Evolutionary conservation across 805 yeast species (phyloP), one percentile per base, ranked within the genome.

Genomic region (Yamadazyma ubonensis): DNA sequence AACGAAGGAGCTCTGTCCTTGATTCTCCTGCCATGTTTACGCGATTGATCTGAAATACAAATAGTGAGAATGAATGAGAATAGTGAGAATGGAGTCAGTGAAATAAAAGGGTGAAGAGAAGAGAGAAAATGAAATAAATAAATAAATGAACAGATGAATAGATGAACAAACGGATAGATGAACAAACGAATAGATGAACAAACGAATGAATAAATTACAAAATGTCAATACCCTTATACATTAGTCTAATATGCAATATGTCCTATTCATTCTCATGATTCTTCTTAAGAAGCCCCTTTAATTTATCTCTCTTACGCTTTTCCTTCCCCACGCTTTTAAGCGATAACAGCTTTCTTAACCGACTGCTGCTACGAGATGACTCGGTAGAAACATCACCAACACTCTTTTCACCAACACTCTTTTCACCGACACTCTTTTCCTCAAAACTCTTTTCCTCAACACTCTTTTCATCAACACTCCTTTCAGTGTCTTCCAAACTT

Each of bases 1-100:
- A 93, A 40, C 73, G 75, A 41, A 93, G 64, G 12, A 93, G 73
- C 52, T 88, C 96, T 31, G 82, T 78, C 52, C 98, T 78, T 6
- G 96, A 86, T 53, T 86, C 95, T 4, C 86, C 86, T 16, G 29
- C 33, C 43, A 40, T 40, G 34, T 28, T 22, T 36, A n/a, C n/a
- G n/a, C n/a, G n/a, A n/a, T n/a, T n/a, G n/a, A n/a, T n/a, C n/a
- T n/a, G n/a, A n/a, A n/a, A n/a, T n/a, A n/a, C n/a, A n/a, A n/a
- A n/a, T n/a, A n/a, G n/a, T n/a, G n/a, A n/a, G n/a, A n/a, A n/a
- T n/a, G n/a, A n/a, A n/a, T n/a, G n/a, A n/a, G n/a, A n/a, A n/a
- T n/a, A n/a, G n/a, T n/a, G n/a, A n/a, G n/a, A n/a, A n/a, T n/a
- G n/a, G n/a, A n/a, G n/a, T n/a, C n/a, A n/a, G n/a, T n/a, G n/a